These are phyloP conservation scores for Ustilago esculenta DNA, from an alignment of 1,284 basidiomycete genomes.

Conservation along the genomic window DNA sequence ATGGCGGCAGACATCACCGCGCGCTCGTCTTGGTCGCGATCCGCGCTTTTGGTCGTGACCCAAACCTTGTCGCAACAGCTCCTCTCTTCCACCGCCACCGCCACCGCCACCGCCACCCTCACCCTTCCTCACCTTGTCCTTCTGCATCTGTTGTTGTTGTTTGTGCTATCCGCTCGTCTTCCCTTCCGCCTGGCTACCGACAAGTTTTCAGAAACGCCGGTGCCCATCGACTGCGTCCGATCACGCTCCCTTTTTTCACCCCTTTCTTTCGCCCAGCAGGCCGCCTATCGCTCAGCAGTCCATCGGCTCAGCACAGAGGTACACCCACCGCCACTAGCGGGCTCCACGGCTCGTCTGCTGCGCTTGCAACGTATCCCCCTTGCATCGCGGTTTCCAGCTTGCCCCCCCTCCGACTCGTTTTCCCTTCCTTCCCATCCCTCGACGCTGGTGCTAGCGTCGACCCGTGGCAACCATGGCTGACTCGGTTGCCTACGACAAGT, in stretches of 20 bases:
- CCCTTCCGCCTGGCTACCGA: conserved; percentile 3
- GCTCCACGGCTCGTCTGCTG: neutral
- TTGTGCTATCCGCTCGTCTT: conserved; percentile 43
- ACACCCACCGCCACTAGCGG: conserved; percentile 1
- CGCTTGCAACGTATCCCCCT: too few relatives aligned
- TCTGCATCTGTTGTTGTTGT: conserved; percentile 21
- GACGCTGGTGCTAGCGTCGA: conserved; percentile 24
- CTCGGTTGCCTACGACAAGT: conserved; percentile 52
- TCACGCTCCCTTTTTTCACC: conserved; percentile 31
- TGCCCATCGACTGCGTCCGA: conserved; percentile 35
- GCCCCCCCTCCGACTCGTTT: neutral
- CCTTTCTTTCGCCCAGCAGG: conserved; percentile 1
- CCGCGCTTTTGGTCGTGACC: neutral
- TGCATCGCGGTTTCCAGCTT: neutral
- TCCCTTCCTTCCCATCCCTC: conserved; percentile 8
- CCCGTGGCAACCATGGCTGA: conserved; percentile 39
- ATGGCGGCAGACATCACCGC: conserved; percentile 1
- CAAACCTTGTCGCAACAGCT: too few relatives aligned
- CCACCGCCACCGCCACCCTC: conserved; percentile 3
- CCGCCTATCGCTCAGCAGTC: conserved; percentile 8
- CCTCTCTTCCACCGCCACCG: conserved; percentile 11
- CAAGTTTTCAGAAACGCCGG: conserved; percentile 8
- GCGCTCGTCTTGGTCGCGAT: conserved; percentile 6
- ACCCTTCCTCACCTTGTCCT: neutral
- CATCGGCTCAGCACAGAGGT: conserved; percentile 1